These are phyloP conservation scores for Aegilops tauschii DNA, from an alignment of 176 grass and related monocot species.

Conservation along the genomic window DNA sequence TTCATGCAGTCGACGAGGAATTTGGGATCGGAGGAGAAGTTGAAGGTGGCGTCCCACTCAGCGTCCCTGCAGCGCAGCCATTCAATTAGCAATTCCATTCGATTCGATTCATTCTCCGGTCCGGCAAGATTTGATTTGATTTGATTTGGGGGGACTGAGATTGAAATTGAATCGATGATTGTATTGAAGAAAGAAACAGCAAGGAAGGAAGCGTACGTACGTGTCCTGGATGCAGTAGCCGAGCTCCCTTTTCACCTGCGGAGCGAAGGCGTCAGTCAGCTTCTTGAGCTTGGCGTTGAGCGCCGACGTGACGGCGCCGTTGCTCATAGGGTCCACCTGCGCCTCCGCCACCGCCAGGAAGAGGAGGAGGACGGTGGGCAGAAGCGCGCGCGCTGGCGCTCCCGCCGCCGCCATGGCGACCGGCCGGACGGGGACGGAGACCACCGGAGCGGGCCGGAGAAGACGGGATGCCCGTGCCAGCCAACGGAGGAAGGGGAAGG, in stretches of 20 bases:
- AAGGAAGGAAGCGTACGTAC: slow-evolving; percentile 7
- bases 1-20: slow-evolving; percentile 67
- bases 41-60: slow-evolving; percentile 82
- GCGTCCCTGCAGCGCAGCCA: slow-evolving; percentile 32
- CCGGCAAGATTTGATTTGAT: too few species aligned
- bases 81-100: too few species aligned
- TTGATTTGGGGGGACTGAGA: too few species aligned
- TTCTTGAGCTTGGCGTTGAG: slow-evolving; percentile 33
- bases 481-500: slow-evolving; percentile 6
- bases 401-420: slow-evolving; percentile 18
- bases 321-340: neutral
- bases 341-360: neutral
- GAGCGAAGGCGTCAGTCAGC: slow-evolving; percentile 44
- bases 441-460: neutral
- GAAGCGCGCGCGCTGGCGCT: neutral
- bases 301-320: neutral
- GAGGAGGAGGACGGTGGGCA: neutral
- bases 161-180: too few species aligned
- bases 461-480: neutral
- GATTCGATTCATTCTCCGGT: too few species aligned
- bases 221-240: slow-evolving; percentile 80
- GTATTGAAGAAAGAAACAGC: too few species aligned
- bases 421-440: neutral
- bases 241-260: slow-evolving; percentile 47
- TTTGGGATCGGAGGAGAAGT: slow-evolving; percentile 63